Evolutionary conservation across 495 filamentous ascomycete species (phyloP).

Genomic region (Pseudoneurospora amorphoporcata): DNA sequence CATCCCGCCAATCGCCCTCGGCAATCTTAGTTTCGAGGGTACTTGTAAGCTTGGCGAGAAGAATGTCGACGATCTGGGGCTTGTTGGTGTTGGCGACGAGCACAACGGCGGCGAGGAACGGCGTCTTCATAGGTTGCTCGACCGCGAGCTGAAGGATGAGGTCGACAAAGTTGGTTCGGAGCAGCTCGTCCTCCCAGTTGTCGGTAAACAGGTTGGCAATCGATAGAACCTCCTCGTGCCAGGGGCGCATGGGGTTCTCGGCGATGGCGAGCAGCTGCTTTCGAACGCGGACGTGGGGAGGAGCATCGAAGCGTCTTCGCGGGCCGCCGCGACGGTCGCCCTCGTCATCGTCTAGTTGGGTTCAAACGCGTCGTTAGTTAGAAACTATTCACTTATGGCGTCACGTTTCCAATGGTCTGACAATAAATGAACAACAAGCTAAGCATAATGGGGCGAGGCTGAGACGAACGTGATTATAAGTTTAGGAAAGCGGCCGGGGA

Average conservation of each 20-base stretch:
- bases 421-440: neutral
- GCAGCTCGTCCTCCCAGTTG: conserved; percentile 60
- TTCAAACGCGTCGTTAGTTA: neutral
- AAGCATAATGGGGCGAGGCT: neutral
- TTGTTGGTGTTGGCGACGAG: conserved; percentile 66
- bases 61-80: conserved; percentile 56
- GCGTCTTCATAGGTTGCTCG: conserved; percentile 95
- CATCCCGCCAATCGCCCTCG: conserved; percentile 72
- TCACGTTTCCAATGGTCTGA: neutral
- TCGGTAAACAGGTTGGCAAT: conserved; percentile 70
- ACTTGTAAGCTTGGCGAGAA: conserved; percentile 49
- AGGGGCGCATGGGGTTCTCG: conserved; percentile 70
- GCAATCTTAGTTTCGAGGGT: conserved; percentile 52
- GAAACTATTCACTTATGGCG: neutral
- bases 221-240: conserved; percentile 67
- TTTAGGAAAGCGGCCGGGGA: neutral
- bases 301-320: conserved; percentile 70
- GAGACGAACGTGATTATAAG: neutral
- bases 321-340: conserved; percentile 63
- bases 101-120: conserved; percentile 75
- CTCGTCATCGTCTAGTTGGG: conserved; percentile 44
- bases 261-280: conserved; percentile 75
- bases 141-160: conserved; percentile 63
- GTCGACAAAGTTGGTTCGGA: conserved; percentile 58
- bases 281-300: conserved; percentile 62